These are phyloP conservation scores for Paecilomyces variotii DNA, from an alignment of 2,329 filamentous ascomycete species.

Conservation along the genomic window DNA sequence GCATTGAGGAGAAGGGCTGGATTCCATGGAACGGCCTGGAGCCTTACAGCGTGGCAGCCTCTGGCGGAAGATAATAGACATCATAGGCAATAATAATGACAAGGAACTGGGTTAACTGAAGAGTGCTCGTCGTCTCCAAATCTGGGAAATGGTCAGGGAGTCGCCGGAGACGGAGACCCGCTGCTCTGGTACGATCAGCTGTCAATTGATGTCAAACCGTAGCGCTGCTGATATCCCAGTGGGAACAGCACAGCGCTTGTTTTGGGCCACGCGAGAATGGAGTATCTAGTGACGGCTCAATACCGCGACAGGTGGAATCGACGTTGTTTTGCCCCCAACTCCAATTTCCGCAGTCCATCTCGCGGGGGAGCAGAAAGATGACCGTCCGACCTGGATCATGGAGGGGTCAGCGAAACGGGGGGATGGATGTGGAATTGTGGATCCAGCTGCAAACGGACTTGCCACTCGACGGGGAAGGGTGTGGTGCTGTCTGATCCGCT, in stretches of 20 bases:
- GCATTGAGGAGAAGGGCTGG: not conserved
- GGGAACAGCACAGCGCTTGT: not conserved
- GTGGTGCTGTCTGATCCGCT: not conserved
- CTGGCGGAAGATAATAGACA: not conserved
- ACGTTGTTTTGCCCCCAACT: too few relatives aligned
- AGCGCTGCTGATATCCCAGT: not conserved
- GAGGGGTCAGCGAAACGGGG: conserved; percentile 13
- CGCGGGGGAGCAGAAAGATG: conserved; percentile 21
- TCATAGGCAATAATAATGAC: not conserved
- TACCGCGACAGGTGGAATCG: too few relatives aligned
- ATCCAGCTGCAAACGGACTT: not conserved
- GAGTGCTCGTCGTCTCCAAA: not conserved
- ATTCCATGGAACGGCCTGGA: not conserved
- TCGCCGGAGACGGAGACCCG: not conserved
- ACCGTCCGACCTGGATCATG: conserved; percentile 13
- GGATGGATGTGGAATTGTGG: too few relatives aligned
- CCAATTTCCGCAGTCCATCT: too few relatives aligned
- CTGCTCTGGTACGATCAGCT: not conserved
- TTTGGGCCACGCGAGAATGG: conserved; percentile 8
- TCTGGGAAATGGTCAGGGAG: not conserved
- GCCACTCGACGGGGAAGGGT: not conserved
- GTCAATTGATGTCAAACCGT: not conserved
- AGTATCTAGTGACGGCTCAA: too few relatives aligned
- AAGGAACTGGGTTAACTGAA: too few relatives aligned
- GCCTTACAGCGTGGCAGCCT: not conserved